phyloP scores from a whole-genome alignment of 805 yeast genomes.

The Candida piceae region DNA sequence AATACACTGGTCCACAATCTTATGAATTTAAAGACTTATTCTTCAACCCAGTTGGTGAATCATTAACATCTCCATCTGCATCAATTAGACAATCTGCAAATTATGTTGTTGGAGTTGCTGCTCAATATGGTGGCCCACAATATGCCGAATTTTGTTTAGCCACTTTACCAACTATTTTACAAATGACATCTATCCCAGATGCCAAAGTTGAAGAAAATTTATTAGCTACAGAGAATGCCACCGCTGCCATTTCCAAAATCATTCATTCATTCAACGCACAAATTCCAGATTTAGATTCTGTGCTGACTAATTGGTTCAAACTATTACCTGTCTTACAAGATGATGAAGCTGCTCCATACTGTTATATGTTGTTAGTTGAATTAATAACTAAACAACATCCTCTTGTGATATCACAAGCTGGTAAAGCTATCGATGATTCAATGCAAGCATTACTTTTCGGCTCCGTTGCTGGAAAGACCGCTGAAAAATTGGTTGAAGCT shows the following conservation, averaged over 20 bases:
- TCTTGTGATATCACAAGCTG: conserved; percentile 45
- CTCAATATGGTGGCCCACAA: conserved; percentile 66
- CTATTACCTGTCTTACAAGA: conserved; percentile 81
- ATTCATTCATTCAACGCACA: conserved; percentile 55
- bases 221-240: conserved; percentile 81
- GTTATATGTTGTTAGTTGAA: conserved; percentile 69
- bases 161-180: conserved; percentile 70
- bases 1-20: conserved; percentile 69
- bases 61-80: conserved; percentile 61
- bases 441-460: conserved; percentile 69
- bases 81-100: conserved; percentile 84
- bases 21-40: conserved; percentile 60
- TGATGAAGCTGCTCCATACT: conserved; percentile 81
- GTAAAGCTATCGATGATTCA: conserved; percentile 61
- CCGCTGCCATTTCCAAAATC: conserved; percentile 79
- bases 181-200: conserved; percentile 70
- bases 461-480: conserved; percentile 66
- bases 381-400: conserved; percentile 66
- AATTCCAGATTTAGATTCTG: conserved; percentile 57
- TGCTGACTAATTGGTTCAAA: conserved; percentile 71
- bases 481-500: conserved; percentile 55
- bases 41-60: conserved; percentile 57
- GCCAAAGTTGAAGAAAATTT: conserved; percentile 81
- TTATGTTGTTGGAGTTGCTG: conserved; percentile 79
- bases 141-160: conserved; percentile 62